Evolutionary conservation across 345 rosid genomes (phyloP).

Genomic region (Sonneratia alba): DNA sequence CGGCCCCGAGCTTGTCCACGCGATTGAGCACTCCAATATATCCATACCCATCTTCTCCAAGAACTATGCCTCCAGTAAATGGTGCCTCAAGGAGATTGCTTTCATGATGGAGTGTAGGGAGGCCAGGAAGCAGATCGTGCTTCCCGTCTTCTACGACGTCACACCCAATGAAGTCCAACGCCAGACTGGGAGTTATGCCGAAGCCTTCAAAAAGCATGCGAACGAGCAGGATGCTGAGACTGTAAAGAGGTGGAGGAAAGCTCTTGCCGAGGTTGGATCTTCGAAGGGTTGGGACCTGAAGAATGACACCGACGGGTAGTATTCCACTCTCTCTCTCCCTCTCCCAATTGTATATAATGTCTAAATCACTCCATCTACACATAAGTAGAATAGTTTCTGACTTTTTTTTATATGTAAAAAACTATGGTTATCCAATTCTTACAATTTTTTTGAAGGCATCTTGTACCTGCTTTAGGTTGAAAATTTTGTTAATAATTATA

Average conservation of each 20-base stretch:
- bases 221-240: no score
- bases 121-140: background rate
- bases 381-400: no score
- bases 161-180: background rate
- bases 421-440: no score
- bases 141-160: slow-evolving; percentile 6
- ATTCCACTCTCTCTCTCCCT: no score
- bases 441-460: no score
- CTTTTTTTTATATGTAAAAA: no score
- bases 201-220: background rate
- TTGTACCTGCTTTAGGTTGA: no score
- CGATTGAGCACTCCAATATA: background rate
- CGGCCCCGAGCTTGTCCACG: fast-evolving
- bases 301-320: background rate
- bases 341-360: no score
- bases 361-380: no score
- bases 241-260: no score
- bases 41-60: background rate
- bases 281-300: background rate
- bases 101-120: background rate
- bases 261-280: no score
- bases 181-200: background rate
- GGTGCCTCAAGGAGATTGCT: background rate
- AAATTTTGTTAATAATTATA: no score
- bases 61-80: background rate